phyloP scores from a whole-genome alignment of 768 basidiomycete genomes.

The Asterophora parasitica region DNA sequence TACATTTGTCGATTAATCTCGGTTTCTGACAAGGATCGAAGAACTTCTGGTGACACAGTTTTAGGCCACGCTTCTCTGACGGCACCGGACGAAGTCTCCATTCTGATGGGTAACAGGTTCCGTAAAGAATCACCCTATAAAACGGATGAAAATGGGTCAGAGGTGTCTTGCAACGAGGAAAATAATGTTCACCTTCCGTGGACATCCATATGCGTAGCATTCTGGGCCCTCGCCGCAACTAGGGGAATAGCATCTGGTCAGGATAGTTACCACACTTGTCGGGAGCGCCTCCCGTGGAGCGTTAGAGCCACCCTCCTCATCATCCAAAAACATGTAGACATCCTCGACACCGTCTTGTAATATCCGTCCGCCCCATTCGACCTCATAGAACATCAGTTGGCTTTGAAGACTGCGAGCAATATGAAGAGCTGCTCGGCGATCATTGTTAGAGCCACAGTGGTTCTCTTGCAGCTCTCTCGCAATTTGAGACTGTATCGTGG shows the following conservation, averaged over 20 bases:
- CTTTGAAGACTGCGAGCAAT: constrained; percentile 87
- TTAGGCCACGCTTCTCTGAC: constrained; percentile 48
- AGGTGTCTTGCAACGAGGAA: neutral
- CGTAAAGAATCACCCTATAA: constrained; percentile 28
- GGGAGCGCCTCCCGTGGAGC: constrained; percentile 62
- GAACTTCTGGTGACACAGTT: constrained; percentile 36
- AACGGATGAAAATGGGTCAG: neutral
- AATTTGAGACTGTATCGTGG: constrained; percentile 82
- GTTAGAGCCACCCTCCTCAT: constrained; percentile 62
- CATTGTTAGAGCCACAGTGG: constrained; percentile 60
- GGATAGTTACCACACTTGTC: constrained; percentile 80
- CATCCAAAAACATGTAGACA: constrained; percentile 92
- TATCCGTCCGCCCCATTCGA: constrained; percentile 86
- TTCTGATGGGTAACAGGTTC: constrained; percentile 16
- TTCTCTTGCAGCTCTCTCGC: constrained; percentile 68
- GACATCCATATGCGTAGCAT: constrained; percentile 84
- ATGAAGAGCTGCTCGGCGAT: constrained; percentile 77
- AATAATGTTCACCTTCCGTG: constrained; percentile 46
- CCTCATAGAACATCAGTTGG: constrained; percentile 94
- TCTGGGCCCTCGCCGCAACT: constrained; percentile 72
- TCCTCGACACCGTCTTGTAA: constrained; percentile 90
- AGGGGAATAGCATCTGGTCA: constrained; percentile 87
- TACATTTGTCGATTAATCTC: constrained; percentile 83
- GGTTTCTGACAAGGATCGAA: constrained; percentile 54
- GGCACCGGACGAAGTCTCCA: constrained; percentile 36